These are phyloP conservation scores for Periconia sp. DNA, from an alignment of 2,329 filamentous ascomycete species.

Conservation along the genomic window DNA sequence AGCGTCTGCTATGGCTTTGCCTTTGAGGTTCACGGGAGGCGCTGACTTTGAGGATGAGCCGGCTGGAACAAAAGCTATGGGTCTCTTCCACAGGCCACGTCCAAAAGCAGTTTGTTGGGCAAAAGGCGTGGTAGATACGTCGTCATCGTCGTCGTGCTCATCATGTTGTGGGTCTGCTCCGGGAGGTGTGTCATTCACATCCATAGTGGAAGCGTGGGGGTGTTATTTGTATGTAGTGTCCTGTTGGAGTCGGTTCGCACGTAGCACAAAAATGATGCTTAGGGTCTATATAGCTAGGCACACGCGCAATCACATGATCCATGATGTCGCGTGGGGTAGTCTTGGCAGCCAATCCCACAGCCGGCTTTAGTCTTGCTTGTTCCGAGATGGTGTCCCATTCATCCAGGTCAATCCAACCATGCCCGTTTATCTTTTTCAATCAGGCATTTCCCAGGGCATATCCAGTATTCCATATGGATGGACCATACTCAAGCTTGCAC, in stretches of 20 bases:
- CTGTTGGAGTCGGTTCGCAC: too few relatives aligned
- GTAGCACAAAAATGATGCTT: not conserved
- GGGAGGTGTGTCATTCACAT: too few relatives aligned
- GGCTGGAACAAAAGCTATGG: constrained; percentile 62
- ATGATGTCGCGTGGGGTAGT: not conserved
- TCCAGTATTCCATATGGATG: constrained; percentile 57
- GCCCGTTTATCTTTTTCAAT: constrained; percentile 62
- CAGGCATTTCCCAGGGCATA: constrained; percentile 58
- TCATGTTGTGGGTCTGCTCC: constrained; percentile 13
- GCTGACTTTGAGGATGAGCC: constrained; percentile 27
- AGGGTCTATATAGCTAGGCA: not conserved
- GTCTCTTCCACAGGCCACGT: constrained; percentile 63
- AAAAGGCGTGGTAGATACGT: constrained; percentile 61
- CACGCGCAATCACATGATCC: constrained; percentile 5
- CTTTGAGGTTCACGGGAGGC: constrained; percentile 31
- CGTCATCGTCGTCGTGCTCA: constrained; percentile 42
- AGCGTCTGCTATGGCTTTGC: constrained; percentile 57
- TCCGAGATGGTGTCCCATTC: constrained; percentile 19
- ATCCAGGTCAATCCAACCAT: constrained; percentile 44
- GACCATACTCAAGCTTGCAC: constrained; percentile 55
- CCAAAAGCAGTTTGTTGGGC: constrained; percentile 61
- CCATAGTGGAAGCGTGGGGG: too few relatives aligned
- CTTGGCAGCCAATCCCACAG: constrained; percentile 16
- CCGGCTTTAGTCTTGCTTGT: constrained; percentile 7
- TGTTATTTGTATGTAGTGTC: too few relatives aligned